Percentiles rank a stretch among this genome's conserved stretches.
Conservation (phyloP, 2,329 filamentous ascomycete species). For the Fusarium circinatum region DNA sequence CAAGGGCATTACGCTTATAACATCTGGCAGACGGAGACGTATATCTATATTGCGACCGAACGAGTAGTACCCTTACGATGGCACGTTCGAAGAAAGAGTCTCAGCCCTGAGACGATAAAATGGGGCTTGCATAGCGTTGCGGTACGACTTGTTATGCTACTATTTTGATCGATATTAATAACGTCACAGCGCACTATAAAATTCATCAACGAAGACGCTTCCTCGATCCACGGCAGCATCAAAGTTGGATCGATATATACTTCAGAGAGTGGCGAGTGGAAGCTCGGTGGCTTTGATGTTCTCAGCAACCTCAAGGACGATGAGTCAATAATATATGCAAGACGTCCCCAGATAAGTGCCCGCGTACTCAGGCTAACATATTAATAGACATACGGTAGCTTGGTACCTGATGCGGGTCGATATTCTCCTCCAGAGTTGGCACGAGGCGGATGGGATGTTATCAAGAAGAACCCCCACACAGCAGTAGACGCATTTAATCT, state of each 20-base stretch:
- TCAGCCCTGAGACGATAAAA: conserved; percentile 93
- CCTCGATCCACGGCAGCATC: conserved; percentile 89
- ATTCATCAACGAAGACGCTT: conserved; percentile 94
- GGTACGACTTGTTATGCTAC: conserved; percentile 56
- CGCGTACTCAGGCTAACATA: conserved; percentile 12
- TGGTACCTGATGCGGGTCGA: conserved; percentile 84
- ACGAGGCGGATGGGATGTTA: conserved; percentile 88
- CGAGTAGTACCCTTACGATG: conserved; percentile 86
- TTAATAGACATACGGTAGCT: conserved; percentile 80
- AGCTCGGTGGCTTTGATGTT: conserved; percentile 91
- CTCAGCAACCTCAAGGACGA: conserved; percentile 96
- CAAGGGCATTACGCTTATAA: conserved; percentile 37
- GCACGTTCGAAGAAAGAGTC: conserved; percentile 87
- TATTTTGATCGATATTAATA: conserved; percentile 31
- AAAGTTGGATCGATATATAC: conserved; percentile 90
- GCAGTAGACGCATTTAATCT: conserved; percentile 90
- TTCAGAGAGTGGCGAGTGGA: conserved; percentile 98
- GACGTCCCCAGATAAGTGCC: conserved; percentile 1
- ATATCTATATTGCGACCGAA: conserved; percentile 97
- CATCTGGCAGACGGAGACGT: conserved; percentile 78
- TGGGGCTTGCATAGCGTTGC: conserved; percentile 93
- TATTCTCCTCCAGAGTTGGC: conserved; percentile 90
- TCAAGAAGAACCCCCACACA: conserved; percentile 83
- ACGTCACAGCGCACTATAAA: conserved; percentile 81
- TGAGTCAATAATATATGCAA: conserved; percentile 87